Evolutionary conservation across 495 filamentous ascomycete species (phyloP), one percentile per base, ranked within the genome.

Genomic region (Podospora didyma): DNA sequence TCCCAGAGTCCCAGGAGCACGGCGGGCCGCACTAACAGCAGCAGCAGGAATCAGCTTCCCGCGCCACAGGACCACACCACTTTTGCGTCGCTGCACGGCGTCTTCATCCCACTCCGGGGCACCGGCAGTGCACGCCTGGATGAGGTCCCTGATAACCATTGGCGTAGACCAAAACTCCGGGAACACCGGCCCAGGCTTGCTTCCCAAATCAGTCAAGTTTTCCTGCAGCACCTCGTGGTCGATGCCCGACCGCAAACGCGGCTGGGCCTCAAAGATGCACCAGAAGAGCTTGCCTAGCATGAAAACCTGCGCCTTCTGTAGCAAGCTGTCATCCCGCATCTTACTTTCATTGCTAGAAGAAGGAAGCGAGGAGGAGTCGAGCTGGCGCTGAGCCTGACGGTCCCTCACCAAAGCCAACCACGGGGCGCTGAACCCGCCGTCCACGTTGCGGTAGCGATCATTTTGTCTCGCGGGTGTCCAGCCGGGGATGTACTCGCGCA

Each of bases 221-320:
- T 64, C 62, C 17, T 46, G 57, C 9, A 69, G 41, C 11, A 65
- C 5, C 22, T 62, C 63, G 21, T 59, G 58, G 24, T 66, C 61
- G 37, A 67, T 56, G 12, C 61, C 66, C 12, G 37, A 64, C 21
- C 58, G 41, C 7, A 67, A 42, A 11, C 54, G 9, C 14, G 66
- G 51, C 12, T 57, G 54, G 12, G 52, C 57, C 51, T 70, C 67
- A 37, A 70, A 72, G 6, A 72, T 56, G 58, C 69, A 73, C 71
- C 71, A 73, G 1, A 73, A 51, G 12, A 68, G 23, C 48, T 65
- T 69, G 0, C 67, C 71, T 1, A 73, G 65, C 65, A 70, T 69
- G 28, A 67, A 73, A 0, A 69, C 69, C 28, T 68, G 57, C 0
- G 63, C 62, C 23, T 35, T 60, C 47, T 73, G 65, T 21, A 63